phyloP scores from a whole-genome alignment of 208 protist genomes.

The Tritrichomonas musculus region DNA sequence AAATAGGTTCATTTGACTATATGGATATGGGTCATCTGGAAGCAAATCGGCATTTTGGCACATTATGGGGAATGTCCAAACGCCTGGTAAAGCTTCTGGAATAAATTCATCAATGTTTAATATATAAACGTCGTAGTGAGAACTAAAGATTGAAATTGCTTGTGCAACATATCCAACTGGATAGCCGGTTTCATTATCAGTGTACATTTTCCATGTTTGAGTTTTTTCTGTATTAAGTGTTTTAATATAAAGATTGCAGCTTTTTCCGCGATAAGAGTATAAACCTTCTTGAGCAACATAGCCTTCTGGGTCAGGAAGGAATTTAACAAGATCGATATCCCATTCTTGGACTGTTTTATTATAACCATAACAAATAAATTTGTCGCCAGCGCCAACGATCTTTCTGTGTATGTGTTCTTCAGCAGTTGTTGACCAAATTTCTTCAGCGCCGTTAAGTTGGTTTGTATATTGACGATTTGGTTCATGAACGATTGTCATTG shows the following conservation, averaged over 20 bases:
- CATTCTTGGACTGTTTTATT: background rate
- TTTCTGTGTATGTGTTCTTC: background rate
- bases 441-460: background rate
- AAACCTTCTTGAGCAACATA: background rate
- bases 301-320: constrained; percentile 19
- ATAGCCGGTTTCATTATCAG: background rate
- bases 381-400: background rate
- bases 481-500: constrained; percentile 6
- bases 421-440: background rate
- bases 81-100: background rate
- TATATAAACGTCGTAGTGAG: constrained; percentile 14
- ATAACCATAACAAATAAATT: background rate
- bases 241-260: background rate
- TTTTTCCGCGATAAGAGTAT: background rate
- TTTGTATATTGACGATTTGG: background rate
- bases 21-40: background rate
- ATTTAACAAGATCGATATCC: background rate
- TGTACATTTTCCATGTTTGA: constrained; percentile 1
- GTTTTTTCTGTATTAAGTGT: background rate
- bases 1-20: background rate
- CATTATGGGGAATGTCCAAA: background rate
- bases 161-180: constrained; percentile 25
- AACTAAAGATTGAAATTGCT: background rate
- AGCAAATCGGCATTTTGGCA: background rate
- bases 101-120: constrained; percentile 10